Conservation (phyloP, 257 asterid genomes). For the Ocimum tenuiflorum region DNA sequence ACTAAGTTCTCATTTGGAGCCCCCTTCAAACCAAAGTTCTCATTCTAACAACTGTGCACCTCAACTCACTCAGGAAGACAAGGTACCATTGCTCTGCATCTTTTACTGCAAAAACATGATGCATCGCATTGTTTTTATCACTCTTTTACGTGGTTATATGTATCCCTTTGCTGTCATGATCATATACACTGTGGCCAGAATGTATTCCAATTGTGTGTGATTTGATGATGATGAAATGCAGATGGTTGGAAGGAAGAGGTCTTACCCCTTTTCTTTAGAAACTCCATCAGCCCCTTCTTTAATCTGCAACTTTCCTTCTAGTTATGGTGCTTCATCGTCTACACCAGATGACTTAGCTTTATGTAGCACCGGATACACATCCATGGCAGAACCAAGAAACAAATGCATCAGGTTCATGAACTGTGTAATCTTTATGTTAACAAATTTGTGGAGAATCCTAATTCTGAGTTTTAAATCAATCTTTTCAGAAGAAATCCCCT, state of each 20-base stretch:
- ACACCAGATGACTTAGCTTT: slow-evolving; percentile 37
- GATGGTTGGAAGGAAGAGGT: slow-evolving; percentile 58
- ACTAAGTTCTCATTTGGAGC: slow-evolving; percentile 61
- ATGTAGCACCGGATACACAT: slow-evolving; percentile 30
- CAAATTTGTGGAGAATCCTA: neutral
- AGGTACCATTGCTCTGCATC: slow-evolving; percentile 44
- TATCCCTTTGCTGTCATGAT: neutral
- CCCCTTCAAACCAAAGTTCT: slow-evolving; percentile 97
- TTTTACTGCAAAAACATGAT: no score
- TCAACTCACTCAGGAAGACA: slow-evolving; percentile 54
- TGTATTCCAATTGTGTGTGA: neutral
- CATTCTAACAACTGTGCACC: slow-evolving; percentile 35
- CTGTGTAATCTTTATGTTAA: neutral
- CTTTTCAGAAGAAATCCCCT: slow-evolving; percentile 36
- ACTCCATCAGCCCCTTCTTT: slow-evolving; percentile 31
- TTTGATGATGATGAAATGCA: slow-evolving; percentile 26
- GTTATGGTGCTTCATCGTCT: slow-evolving; percentile 22
- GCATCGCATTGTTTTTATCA: no score
- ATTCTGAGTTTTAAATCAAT: slow-evolving; percentile 7
- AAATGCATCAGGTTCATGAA: slow-evolving; percentile 35
- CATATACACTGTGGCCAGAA: no score
- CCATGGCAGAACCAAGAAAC: slow-evolving; percentile 31
- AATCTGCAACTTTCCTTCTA: slow-evolving; percentile 23
- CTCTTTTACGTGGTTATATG: neutral
- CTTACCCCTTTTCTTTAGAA: slow-evolving; percentile 44